Percentiles rank a stretch among this genome's conserved stretches.
Conservation (phyloP, 306 rosid species). For the Cucumis hystrix region DNA sequence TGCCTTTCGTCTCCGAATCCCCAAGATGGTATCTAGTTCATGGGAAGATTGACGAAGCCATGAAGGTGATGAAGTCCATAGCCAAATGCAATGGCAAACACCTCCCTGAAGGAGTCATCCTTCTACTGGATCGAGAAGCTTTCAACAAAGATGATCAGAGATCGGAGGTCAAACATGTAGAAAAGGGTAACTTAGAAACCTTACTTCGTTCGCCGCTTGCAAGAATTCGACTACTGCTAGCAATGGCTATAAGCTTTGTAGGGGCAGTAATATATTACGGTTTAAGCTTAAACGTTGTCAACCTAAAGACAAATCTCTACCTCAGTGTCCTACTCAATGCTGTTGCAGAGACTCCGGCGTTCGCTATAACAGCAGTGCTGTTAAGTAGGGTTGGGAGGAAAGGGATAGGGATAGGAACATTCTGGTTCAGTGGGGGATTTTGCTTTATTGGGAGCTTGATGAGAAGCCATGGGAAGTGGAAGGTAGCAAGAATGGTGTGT, state of each 20-base stretch:
- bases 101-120: conserved; percentile 32
- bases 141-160: background rate
- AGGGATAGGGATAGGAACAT: conserved; percentile 27
- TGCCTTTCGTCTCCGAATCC: conserved; percentile 60
- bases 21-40: conserved; percentile 84
- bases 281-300: conserved; percentile 20
- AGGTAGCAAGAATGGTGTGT: conserved; percentile 26
- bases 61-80: conserved; percentile 43
- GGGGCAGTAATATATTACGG: conserved; percentile 39
- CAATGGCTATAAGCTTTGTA: conserved; percentile 24
- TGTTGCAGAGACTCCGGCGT: conserved; percentile 47
- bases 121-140: conserved; percentile 47
- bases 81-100: conserved; percentile 40
- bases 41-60: conserved; percentile 44
- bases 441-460: conserved; percentile 26
- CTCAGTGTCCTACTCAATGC: conserved; percentile 33
- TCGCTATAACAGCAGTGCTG: conserved; percentile 24
- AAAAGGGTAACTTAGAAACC: conserved; percentile 17
- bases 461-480: conserved; percentile 24
- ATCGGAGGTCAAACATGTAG: conserved; percentile 16
- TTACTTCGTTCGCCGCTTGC: conserved; percentile 20
- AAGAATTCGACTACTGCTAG: conserved; percentile 24
- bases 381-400: conserved; percentile 21
- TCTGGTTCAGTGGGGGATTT: conserved; percentile 41
- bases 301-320: conserved; percentile 23